Evolutionary conservation across 805 yeast species (phyloP), one percentile per base, ranked within the genome.

Genomic region (Cyberlindnera bimundalis): DNA sequence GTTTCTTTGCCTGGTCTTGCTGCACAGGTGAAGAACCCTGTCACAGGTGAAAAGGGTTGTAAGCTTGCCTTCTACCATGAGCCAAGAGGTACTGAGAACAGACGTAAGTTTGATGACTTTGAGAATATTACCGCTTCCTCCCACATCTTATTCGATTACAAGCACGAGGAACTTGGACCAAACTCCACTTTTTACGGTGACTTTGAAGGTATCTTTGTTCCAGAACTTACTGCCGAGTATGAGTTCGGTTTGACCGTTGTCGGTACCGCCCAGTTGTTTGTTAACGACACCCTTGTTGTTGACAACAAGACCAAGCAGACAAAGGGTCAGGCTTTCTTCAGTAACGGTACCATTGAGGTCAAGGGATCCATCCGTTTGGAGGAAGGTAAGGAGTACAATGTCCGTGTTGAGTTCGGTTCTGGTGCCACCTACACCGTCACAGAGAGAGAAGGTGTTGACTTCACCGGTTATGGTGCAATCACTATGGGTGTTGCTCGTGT

Each of bases 341-440:
- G 74, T 6, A 50, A 62, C 53, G 84, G 83, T 32, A 71, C 84
- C n/a, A 52, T 67, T 25, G 83, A 78, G 57, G 78, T 62, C 45
- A 58, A 48, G 6, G 70, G 70, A 5, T 46, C 56, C 6, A 48
- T 69, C 19, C 26, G 48, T 1, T 60, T 76, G 37, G 64, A 61
- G 35, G 65, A 64, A 45, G 82, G 80, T 4, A 53, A 60, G 29
- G 46, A 53, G 19, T 76, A 77, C 61, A 61, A 65, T 16, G 40
- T 76, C 43, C 65, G 57, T 42, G 66, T 76, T 33, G 75, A 71
- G 49, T 78, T 65, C 49, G 84, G 80, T n/a, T 64, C 76, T 14
- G 63, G 71, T 16, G 58, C 61, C n/a, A 75, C 79, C 42, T 52
- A 49, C 31, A 45, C 49, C 8, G 4, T 48, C 14, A 14, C 18